Conservation (phyloP, 192 early-diverging fungal genomes). For the Oehlia diaphana region DNA sequence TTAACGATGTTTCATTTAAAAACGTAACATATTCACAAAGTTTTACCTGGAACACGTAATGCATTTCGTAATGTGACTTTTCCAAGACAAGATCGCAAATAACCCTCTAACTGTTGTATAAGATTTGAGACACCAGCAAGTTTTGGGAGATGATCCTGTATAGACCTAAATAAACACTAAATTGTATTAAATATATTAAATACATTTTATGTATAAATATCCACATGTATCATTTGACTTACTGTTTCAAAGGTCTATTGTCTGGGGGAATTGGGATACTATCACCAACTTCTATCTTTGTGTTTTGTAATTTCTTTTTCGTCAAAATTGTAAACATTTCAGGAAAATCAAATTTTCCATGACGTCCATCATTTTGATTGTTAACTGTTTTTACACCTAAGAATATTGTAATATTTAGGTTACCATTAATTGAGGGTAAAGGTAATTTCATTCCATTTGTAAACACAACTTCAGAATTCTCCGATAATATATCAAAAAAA, state of each 20-base stretch:
- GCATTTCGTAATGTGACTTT: background rate
- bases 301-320: conserved; percentile 31
- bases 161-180: background rate
- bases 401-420: conserved; percentile 35
- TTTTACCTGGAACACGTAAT: conserved; percentile 30
- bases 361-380: conserved; percentile 20
- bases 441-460: conserved; percentile 45
- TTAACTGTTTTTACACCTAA: conserved; percentile 38
- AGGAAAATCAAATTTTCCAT: conserved; percentile 13
- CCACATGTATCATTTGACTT: background rate
- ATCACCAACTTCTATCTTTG: conserved; percentile 45
- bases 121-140: conserved; percentile 35
- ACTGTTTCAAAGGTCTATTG: conserved; percentile 13
- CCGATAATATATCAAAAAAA: conserved; percentile 29
- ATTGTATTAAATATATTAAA: background rate
- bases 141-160: conserved; percentile 4
- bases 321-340: conserved; percentile 35
- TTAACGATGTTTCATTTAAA: background rate
- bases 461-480: conserved; percentile 33
- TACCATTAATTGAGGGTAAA: conserved; percentile 30
- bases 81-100: conserved; percentile 23
- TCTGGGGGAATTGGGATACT: background rate
- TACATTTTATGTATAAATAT: background rate
- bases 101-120: conserved; percentile 9
- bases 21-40: background rate